Evolutionary conservation across 495 filamentous ascomycete genomes (phyloP).

Genomic region (Aspergillus diversus): DNA sequence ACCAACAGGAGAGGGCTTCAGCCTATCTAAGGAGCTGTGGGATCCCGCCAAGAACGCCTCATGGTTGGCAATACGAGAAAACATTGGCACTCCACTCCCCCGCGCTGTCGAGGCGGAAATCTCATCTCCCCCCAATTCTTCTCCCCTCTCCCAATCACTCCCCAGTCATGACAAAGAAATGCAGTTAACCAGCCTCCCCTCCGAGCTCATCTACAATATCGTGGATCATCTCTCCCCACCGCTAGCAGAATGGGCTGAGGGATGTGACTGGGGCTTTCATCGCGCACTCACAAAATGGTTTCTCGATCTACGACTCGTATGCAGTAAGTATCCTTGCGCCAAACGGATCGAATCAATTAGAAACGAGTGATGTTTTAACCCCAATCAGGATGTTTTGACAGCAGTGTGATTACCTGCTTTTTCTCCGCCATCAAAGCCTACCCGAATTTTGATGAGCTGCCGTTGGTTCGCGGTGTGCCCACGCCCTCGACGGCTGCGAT

Average conservation of each 20-base stretch:
- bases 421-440: neutral
- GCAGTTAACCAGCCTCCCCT: neutral
- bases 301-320: neutral
- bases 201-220: neutral
- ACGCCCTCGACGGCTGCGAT: neutral
- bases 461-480: neutral
- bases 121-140: neutral
- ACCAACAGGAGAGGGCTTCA: neutral
- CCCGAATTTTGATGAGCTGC: neutral
- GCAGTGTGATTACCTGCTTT: neutral
- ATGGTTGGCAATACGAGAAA: neutral
- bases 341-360: neutral
- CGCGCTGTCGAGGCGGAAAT: neutral
- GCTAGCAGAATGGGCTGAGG: neutral
- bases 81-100: neutral
- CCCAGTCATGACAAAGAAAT: neutral
- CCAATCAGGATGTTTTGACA: neutral
- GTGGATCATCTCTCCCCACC: neutral
- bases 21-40: neutral
- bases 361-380: neutral
- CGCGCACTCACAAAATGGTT: neutral
- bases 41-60: neutral
- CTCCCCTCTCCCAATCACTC: neutral
- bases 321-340: neutral
- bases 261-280: neutral